Evolutionary conservation across 805 yeast genomes (phyloP), one percentile per base, ranked within the genome.

Genomic region (Myxozyma kluyveri): DNA sequence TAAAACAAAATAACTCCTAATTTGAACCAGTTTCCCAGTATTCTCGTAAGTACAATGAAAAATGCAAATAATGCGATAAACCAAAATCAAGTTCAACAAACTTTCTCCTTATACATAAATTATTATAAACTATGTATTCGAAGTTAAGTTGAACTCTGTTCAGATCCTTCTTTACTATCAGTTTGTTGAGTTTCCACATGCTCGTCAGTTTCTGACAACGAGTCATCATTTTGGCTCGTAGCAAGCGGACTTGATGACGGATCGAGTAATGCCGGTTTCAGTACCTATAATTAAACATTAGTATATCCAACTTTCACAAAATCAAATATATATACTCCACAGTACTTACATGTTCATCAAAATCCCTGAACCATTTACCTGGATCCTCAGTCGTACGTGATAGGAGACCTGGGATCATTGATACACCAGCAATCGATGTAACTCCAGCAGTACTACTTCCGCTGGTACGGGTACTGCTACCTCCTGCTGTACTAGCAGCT

Each of bases 281-380:
- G 42, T 10, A 57, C 52, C 49, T 51, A 19, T 3, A 33, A 24
- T 18, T 19, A n/a, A n/a, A 29, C 2, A 18, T 21, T 18, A 19
- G 21, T n/a, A 4, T 17, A 44, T 4, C n/a, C 10, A 18, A 12
- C 29, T 17, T 22, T 6, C 12, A n/a, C 14, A 35, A 43, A 90
- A 75, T 47, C 91, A 76, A 0, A 88, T 96, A 0, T n/a, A n/a
- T n/a, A n/a, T n/a, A n/a, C n/a, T n/a, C n/a, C n/a, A 97, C 97
- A 67, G 90, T 90, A 62, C 93, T 75, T 21, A 93, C 93, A 65
- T 88, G 88, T 62, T 93, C 96, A 66, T 93, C 99, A 65, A 93
- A 88, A 61, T 81, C 84, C 19, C 88, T 84, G 68, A 93, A 93
- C 98, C 99, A 91, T 65, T 79, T 83, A 9, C 90, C 86, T 55